Evolutionary conservation across 176 grass and related monocot species (phyloP).

Genomic region (Saccharum spontaneum): DNA sequence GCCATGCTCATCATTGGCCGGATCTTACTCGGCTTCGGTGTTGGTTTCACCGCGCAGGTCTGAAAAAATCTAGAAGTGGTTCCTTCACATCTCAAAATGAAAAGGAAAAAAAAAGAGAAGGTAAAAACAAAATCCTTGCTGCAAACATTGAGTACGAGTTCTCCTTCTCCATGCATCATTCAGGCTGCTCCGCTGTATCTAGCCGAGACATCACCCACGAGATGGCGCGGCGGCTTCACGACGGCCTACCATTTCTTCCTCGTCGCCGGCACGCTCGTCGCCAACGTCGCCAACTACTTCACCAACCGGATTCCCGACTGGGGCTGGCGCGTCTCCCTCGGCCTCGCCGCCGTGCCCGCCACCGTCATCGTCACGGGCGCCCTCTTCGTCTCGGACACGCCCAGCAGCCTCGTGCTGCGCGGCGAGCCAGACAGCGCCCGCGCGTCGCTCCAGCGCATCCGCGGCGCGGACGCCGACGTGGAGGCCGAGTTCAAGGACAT

Average conservation of each 20-base stretch:
- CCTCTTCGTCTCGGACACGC: neutral
- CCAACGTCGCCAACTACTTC: slow-evolving; percentile 3
- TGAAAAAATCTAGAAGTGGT: no score
- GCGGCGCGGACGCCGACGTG: neutral
- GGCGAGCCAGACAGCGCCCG: neutral
- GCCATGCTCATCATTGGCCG: slow-evolving; percentile 47
- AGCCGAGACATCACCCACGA: slow-evolving; percentile 2
- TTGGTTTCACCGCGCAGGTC: slow-evolving; percentile 64
- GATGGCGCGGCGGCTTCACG: neutral
- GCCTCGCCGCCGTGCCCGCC: neutral
- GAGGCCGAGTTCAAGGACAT: slow-evolving; percentile 43
- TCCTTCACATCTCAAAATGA: no score
- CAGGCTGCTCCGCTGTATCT: slow-evolving; percentile 17
- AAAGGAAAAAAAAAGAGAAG: no score
- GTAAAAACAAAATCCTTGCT: no score
- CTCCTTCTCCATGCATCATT: neutral
- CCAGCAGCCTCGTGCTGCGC: slow-evolving; percentile 1
- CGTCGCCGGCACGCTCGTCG: neutral
- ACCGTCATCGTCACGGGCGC: neutral
- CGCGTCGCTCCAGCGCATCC: neutral
- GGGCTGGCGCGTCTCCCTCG: slow-evolving; percentile 17
- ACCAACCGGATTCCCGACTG: neutral
- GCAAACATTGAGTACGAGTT: no score
- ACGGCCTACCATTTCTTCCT: neutral
- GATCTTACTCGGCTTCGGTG: slow-evolving; percentile 45